Base-by-base conservation (phyloP, 2,329 filamentous ascomycete genomes). In the Verticillium nubilum region DNA sequence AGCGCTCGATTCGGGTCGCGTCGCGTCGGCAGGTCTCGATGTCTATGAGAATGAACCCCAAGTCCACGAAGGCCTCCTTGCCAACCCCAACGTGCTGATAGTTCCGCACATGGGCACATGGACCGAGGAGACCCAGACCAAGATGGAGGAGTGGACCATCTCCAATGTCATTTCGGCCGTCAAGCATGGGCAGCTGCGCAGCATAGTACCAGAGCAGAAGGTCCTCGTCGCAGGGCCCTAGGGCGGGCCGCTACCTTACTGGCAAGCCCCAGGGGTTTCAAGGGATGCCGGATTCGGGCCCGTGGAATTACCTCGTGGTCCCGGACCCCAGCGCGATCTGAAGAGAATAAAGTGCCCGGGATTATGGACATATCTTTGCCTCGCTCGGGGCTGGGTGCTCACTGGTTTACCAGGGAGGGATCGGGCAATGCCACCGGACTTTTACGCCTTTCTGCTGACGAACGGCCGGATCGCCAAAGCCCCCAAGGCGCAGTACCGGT, bases 31-130 rank as follows among this genome's bases (percentile, higher is more conserved):
- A 15, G 91, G 91, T 1, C 79, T 96, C 5, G 91, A 96, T 70
- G 91, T 96, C 56, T 96, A 87, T 68, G 91, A 96, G 70, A 80
- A 92, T 37, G 91, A 96, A 73, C 92, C 92, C 0, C 79, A 84
- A 60, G 77, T 96, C 28, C 90, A 95, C 68, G 86, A 86, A 0
- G 89, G 88, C 1, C 77, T 96, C 50, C 66, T 93, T 15, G 75
- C 77, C 17, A 93, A 94, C 69, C 84, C 85, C 2, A 83, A 85
- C 65, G 90, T 91, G 25, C 78, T 94, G 67, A 78, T 96, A 28
- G 76, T 96, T 35, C 92, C 92, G 57, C 92, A 96, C 72, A 90
- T 96, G 89, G 91, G 91, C 0, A 96, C 92, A 0, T 92, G 84
- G 81, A 94, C 90, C 0, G 76, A 86, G 28, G 91, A 85, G 75